Evolutionary conservation across 257 asterid genomes (phyloP), one percentile per base, ranked within the genome.

Genomic region (Salvia miltiorrhiza): DNA sequence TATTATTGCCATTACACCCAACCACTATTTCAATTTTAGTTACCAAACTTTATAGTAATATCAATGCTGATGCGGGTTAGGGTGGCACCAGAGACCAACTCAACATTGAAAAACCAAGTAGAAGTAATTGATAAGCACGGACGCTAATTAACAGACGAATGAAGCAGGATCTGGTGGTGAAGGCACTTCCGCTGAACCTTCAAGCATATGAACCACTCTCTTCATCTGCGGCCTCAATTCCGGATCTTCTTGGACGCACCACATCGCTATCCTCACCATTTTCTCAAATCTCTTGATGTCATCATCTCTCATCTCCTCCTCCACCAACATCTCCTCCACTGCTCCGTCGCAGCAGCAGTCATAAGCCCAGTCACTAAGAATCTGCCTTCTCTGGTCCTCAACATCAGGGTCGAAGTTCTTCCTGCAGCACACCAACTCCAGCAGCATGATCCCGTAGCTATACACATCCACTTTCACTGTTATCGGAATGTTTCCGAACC

Each of bases 161-260:
- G 79, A 37, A 10, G 69, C 5, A 23, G 81, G 81, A 65, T 35
- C 47, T 4, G 80, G 80, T 56, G 75, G 83, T 33, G 28, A 47
- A 24, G 82, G 74, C 4, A 73, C 69, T 66, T 76, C 45, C 44
- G 52, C 56, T 9, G 72, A 73, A 21, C 79, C 83, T 65, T 82
- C 75, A 61, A 82, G 82, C 80, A 82, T 78, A 65, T 69, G 59
- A 35, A 70, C 11, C 2, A 78, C 86, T 23, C 66, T 82, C 67
- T 73, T 78, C 84, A 82, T 82, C 9, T 37, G 52, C 45, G 86
- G 81, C 86, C 86, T 81, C 70, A 70, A 21, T 7, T 79, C 40
- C 4, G 78, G 86, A 52, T 72, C 77, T 43, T 82, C 81, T 45
- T 78, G 84, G 24, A 66, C 70, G 72, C 86, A 79, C 80, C 86